These are phyloP conservation scores for Cutaneotrichosporon cavernicola DNA, from an alignment of 1,284 basidiomycete genomes.

Conservation along the genomic window DNA sequence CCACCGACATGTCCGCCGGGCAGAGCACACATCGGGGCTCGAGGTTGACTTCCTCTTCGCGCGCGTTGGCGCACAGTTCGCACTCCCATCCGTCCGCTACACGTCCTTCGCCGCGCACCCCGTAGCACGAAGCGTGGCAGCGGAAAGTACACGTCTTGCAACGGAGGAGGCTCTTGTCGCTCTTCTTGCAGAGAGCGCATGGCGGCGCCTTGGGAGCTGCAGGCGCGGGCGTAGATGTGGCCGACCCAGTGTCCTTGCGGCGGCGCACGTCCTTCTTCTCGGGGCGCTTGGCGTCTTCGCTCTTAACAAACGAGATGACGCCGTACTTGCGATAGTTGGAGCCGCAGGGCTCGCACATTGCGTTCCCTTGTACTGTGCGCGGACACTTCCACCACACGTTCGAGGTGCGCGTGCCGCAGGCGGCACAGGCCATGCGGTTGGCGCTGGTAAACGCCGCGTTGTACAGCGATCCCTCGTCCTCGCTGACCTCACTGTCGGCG, in stretches of 20 bases:
- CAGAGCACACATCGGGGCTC: conserved; percentile 53
- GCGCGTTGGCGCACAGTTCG: conserved; percentile 78
- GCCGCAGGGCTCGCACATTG: conserved; percentile 79
- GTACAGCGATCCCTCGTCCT: conserved; percentile 55
- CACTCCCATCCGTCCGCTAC: conserved; percentile 73
- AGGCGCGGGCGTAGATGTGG: conserved; percentile 43
- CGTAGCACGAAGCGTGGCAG: conserved; percentile 72
- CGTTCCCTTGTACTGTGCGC: conserved; percentile 64
- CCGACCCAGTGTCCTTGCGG: conserved; percentile 55
- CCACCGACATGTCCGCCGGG: conserved; percentile 35
- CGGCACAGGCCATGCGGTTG: conserved; percentile 60
- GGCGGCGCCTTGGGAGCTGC: conserved; percentile 61
- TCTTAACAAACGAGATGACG: conserved; percentile 56
- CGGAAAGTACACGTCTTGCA: conserved; percentile 75
- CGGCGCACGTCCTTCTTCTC: conserved; percentile 58
- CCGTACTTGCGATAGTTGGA: conserved; percentile 79
- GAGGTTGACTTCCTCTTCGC: conserved; percentile 70
- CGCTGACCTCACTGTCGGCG: conserved; percentile 54
- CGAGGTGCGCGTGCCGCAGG: conserved; percentile 72
- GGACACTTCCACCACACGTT: conserved; percentile 82
- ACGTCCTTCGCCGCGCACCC: conserved; percentile 60
- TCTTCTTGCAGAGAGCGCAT: conserved; percentile 68
- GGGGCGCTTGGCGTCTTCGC: conserved; percentile 43
- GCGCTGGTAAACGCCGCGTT: conserved; percentile 23
- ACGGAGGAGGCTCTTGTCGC: conserved; percentile 71